A percentile compares a stretch with the other conserved stretches of the same genome.
Evolutionary conservation across 2,329 filamentous ascomycete genomes (phyloP).

Genomic region (Apiospora pterosperma): DNA sequence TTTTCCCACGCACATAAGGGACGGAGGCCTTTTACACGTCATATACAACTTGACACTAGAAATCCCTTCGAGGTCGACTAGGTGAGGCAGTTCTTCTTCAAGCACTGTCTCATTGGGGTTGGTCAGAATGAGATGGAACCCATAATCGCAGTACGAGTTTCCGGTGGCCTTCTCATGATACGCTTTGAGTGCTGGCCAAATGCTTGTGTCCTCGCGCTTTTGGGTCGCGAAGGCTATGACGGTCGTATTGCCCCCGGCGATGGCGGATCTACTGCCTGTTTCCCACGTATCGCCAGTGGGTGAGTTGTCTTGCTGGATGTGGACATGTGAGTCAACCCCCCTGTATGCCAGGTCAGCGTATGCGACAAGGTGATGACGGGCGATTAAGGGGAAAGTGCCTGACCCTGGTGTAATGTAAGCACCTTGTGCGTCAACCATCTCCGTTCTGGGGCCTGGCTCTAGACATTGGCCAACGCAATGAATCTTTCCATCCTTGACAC

Average conservation of each 20-base stretch:
- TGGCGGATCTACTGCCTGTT: constrained; percentile 48
- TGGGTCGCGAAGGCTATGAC: constrained; percentile 55
- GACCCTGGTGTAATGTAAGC: constrained; percentile 36
- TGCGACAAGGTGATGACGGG: too few relatives aligned
- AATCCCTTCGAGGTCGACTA: constrained; percentile 34
- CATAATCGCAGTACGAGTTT: constrained; percentile 44
- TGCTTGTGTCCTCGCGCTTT: constrained; percentile 23
- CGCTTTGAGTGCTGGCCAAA: constrained; percentile 42
- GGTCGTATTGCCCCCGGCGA: constrained; percentile 58
- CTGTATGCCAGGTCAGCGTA: constrained; percentile 23
- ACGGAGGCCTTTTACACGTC: constrained; percentile 10
- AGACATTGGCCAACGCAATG: constrained; percentile 33
- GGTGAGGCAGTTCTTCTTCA: constrained; percentile 34
- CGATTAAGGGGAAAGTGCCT: neutral
- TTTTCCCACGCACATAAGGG: too few relatives aligned
- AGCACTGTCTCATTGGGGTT: constrained; percentile 35
- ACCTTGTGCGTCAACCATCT: constrained; percentile 37
- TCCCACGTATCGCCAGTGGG: constrained; percentile 34
- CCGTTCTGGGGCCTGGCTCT: constrained; percentile 23
- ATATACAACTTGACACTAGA: constrained; percentile 44
- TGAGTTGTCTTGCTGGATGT: constrained; percentile 35
- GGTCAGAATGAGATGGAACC: constrained; percentile 42
- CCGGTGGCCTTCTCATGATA: constrained; percentile 33
- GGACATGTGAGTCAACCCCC: constrained; percentile 38
- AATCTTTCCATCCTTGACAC: constrained; percentile 40